Evolutionary conservation across 2,329 filamentous ascomycete species (phyloP), one percentile per base, ranked within the genome.

Genomic region (Cladosporium halotolerans): DNA sequence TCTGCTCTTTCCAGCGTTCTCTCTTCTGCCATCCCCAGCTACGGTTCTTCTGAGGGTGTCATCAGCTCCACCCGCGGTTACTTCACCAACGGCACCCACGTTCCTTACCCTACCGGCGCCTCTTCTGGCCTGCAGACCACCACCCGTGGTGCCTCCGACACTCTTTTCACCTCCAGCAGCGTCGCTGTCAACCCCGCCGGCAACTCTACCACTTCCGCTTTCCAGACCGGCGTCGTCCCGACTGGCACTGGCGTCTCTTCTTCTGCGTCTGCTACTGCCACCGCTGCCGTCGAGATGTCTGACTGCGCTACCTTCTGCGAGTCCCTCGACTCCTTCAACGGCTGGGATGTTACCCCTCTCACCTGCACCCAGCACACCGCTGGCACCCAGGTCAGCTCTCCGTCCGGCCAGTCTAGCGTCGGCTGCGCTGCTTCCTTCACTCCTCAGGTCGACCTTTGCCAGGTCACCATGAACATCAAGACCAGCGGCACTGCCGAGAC

Each of bases 401-500:
- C 50, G 31, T 11, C 13, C 3, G 50, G 50, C 36, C 50, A 53
- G 50, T 53, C 50, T 34, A 42, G n/a, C 28, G 50, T 53, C 36
- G 31, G 43, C 36, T 66, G 63, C 53, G 63, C 57, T 33, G 45
- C 60, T 34, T 57, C 57, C 6, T 57, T 62, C 48, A 58, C 57
- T 11, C 58, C 64, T n/a, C 38, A 54, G 9, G 58, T 65, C 44
- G 70, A 73, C 53, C 59, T 73, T 11, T 75, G 73, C 58, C 70
- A 72, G 31, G 62, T 74, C 31, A 65, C 67, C 3, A 60, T 74
- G 18, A 68, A 67, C 44, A 67, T 75, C 11, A 60, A 67, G 2
- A 74, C 72, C 5, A 71, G 70, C 31, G 61, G 64, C 43, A 63
- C 66, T 14, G 72, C 70, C 4, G 66, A 69, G 14, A 68, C 72